Evolutionary conservation across 164 flowering plant genomes (phyloP).

Genomic region (Annona cherimola): DNA sequence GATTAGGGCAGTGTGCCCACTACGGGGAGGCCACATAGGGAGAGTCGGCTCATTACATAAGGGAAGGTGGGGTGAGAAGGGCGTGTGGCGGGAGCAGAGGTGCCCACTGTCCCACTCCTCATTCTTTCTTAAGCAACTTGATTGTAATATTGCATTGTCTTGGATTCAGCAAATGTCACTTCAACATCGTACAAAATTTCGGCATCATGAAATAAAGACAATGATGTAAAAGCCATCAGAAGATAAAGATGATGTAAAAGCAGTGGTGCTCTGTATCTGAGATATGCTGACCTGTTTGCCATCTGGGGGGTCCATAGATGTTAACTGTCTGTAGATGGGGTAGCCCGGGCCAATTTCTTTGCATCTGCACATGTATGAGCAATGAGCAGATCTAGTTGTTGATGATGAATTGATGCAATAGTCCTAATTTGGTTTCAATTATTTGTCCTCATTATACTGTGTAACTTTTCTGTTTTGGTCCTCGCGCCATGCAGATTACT

Average conservation of each 20-base stretch:
- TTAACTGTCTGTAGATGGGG: not conserved
- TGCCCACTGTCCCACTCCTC: too few relatives aligned
- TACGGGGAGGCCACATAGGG: too few relatives aligned
- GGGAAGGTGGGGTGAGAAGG: too few relatives aligned
- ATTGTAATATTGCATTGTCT: not conserved
- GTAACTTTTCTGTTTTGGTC: not conserved
- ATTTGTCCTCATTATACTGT: not conserved
- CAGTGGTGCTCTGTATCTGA: not conserved
- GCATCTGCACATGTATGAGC: not conserved
- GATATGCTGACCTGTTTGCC: not conserved
- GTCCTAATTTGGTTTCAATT: constrained; percentile 1
- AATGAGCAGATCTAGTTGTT: not conserved
- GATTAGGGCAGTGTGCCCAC: too few relatives aligned
- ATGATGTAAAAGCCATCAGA: too few relatives aligned
- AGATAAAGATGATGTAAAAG: not conserved
- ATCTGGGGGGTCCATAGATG: not conserved
- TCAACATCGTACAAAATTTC: too few relatives aligned
- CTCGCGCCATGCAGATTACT: constrained; percentile 52
- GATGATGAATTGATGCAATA: not conserved
- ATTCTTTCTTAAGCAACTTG: not conserved
- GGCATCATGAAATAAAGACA: too few relatives aligned
- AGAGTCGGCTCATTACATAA: too few relatives aligned
- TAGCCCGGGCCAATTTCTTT: too few relatives aligned
- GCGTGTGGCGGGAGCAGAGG: too few relatives aligned
- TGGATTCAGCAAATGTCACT: not conserved